phyloP scores from a whole-genome alignment of 345 rosid genomes.

The Schrenkiella parvula region DNA sequence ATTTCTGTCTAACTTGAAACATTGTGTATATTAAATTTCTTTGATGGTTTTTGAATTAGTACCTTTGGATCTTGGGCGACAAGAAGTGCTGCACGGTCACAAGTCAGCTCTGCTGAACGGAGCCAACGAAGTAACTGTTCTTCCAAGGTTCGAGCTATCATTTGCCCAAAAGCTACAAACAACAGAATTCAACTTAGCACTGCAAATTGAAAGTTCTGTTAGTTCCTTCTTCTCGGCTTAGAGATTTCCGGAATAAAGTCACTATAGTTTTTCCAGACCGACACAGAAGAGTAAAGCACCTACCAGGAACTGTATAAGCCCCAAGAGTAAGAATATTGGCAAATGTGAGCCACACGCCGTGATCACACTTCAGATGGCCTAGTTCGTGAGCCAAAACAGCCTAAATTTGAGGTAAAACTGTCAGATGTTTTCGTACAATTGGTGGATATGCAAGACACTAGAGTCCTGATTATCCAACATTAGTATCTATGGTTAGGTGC shows the following conservation, averaged over 20 bases:
- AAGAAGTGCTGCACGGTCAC: constrained; percentile 98
- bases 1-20: not conserved
- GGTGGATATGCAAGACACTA: not conserved
- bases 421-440: constrained; percentile 7
- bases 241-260: not conserved
- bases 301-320: constrained; percentile 92
- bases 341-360: constrained; percentile 96
- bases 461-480: not conserved
- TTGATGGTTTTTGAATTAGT: not conserved
- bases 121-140: constrained; percentile 91
- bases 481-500: not conserved
- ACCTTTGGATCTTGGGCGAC: constrained; percentile 97
- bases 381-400: constrained; percentile 97
- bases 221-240: not conserved
- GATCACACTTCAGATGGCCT: constrained; percentile 96
- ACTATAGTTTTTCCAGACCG: not conserved
- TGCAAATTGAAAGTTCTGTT: not conserved
- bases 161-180: constrained; percentile 67
- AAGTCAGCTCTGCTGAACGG: constrained; percentile 90
- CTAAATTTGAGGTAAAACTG: constrained; percentile 35
- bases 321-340: constrained; percentile 92
- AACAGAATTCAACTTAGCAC: constrained; percentile 8
- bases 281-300: constrained; percentile 11
- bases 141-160: constrained; percentile 81
- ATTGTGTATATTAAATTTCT: not conserved